Evolutionary conservation across 139 green algal species (phyloP).

Genomic region (Chlorella sorokiniana): DNA sequence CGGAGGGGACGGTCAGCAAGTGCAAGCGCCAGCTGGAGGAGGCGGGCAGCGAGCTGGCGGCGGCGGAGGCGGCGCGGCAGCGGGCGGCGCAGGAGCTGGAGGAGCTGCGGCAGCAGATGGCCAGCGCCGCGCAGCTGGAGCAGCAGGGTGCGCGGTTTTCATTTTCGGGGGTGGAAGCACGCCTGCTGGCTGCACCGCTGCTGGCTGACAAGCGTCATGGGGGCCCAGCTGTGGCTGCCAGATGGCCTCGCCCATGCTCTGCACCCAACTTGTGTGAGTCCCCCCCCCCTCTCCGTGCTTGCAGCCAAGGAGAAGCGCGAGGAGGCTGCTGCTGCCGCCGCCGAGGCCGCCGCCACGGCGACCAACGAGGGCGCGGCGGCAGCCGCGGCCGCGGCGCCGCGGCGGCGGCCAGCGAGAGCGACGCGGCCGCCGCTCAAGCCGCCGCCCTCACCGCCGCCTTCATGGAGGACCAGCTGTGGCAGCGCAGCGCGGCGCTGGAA

Average conservation of each 20-base stretch:
- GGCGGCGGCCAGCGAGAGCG: background rate
- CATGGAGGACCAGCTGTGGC: conserved; percentile 41
- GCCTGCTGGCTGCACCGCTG: background rate
- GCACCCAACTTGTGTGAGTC: too few species aligned
- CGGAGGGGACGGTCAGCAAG: conserved; percentile 20
- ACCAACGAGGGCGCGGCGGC: background rate
- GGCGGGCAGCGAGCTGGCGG: conserved; percentile 22
- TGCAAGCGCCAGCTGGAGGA: conserved; percentile 21
- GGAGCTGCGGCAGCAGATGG: background rate
- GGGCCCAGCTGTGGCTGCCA: too few species aligned
- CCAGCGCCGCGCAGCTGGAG: background rate
- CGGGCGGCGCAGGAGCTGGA: background rate
- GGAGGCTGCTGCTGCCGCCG: background rate
- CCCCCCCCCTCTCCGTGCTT: background rate
- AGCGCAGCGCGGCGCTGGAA: conserved; percentile 32
- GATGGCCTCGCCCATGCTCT: too few species aligned
- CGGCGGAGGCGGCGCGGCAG: background rate
- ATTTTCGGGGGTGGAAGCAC: too few species aligned
- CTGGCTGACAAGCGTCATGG: too few species aligned
- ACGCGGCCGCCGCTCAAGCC: background rate
- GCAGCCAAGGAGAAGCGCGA: conserved; percentile 3
- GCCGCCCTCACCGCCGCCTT: background rate
- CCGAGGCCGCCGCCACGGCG: background rate
- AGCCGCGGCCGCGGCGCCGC: background rate
- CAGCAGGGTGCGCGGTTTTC: background rate